Conservation (phyloP, 331 rosid species). For the Rhamnella rubrinervis region DNA sequence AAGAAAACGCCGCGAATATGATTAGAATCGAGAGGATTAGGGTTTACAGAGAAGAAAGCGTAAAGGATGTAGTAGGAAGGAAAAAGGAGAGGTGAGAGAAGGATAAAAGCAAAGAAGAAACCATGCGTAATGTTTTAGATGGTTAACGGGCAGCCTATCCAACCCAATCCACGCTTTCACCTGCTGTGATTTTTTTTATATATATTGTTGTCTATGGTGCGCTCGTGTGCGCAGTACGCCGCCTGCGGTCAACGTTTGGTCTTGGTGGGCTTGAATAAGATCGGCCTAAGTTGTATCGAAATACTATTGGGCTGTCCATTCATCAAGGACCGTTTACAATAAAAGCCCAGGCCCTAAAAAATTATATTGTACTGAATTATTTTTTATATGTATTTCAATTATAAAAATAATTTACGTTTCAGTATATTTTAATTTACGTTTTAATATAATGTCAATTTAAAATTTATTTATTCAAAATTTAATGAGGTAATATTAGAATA, state of each 20-base stretch:
- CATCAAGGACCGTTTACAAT: no score
- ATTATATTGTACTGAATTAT: no score
- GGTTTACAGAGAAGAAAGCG: conserved; percentile 37
- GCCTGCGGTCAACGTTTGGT: neutral
- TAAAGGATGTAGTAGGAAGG: conserved; percentile 15
- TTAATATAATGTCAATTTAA: no score
- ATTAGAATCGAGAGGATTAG: conserved; percentile 25
- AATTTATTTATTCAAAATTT: no score
- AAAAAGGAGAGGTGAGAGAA: neutral
- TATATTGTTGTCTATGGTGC: neutral
- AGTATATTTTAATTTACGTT: no score
- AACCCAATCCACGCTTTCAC: conserved; percentile 28
- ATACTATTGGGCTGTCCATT: no score
- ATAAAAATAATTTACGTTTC: no score
- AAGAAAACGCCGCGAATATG: neutral
- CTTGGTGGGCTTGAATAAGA: neutral
- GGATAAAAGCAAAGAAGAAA: neutral
- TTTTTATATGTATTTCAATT: no score
- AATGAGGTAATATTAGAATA: no score
- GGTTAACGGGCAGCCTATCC: neutral
- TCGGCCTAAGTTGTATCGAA: no score
- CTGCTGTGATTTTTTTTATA: neutral
- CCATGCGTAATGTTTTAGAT: neutral
- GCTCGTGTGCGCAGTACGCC: neutral
- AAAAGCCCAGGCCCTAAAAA: no score